Conservation (phyloP, 1,284 basidiomycete species). For the Lentinula novae-zelandiae region DNA sequence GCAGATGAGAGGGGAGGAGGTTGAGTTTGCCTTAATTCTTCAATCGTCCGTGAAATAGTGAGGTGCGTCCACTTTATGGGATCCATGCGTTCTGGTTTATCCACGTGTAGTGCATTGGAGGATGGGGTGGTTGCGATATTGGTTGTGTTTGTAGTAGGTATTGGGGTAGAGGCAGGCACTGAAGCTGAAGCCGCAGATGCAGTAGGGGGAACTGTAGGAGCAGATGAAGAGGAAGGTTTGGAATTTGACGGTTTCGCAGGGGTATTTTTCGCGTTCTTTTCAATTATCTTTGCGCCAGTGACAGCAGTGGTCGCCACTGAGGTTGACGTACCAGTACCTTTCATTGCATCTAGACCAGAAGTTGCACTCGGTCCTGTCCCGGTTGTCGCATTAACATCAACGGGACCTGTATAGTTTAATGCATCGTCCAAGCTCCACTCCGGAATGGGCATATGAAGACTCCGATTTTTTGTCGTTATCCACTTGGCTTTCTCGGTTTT, state of each 20-base stretch:
- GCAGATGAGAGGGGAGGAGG: slow-evolving; percentile 30
- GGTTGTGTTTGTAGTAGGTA: neutral
- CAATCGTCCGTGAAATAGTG: slow-evolving; percentile 53
- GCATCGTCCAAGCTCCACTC: slow-evolving; percentile 4
- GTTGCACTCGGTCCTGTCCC: neutral
- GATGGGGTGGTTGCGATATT: neutral
- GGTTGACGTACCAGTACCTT: neutral
- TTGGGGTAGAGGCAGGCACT: neutral
- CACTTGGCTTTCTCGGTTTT: slow-evolving; percentile 62
- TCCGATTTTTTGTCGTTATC: slow-evolving; percentile 61
- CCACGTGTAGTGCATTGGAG: neutral
- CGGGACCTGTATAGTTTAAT: neutral
- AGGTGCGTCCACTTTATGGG: slow-evolving; percentile 60
- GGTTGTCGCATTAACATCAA: neutral
- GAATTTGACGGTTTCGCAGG: neutral
- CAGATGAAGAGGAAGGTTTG: neutral
- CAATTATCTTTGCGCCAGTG: neutral
- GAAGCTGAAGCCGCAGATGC: neutral
- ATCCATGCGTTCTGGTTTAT: neutral
- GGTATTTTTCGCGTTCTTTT: neutral
- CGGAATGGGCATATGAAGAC: slow-evolving; percentile 53
- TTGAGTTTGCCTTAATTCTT: slow-evolving; percentile 70
- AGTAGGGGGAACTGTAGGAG: neutral
- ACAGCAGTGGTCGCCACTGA: neutral
- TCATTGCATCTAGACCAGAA: neutral